A percentile compares a stretch with the other conserved stretches of the same genome.
phyloP scores from a whole-genome alignment of 2,329 filamentous ascomycete species.

The Sporothrix humicola region DNA sequence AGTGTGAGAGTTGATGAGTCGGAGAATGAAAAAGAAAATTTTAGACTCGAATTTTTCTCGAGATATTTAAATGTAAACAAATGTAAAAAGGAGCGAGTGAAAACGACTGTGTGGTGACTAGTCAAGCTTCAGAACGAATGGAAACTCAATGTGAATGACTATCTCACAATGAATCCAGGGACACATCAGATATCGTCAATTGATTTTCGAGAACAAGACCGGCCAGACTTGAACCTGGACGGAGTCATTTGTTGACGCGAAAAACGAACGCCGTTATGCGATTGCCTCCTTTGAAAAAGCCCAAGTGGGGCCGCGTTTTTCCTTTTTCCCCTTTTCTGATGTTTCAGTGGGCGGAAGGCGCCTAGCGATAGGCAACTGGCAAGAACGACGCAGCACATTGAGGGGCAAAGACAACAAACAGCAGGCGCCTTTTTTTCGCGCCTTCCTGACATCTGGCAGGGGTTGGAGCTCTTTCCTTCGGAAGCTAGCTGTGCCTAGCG shows the following conservation, averaged over 20 bases:
- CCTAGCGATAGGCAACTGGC: conserved; percentile 13
- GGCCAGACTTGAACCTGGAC: background rate
- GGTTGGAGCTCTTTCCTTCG: background rate
- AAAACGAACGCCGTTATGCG: background rate
- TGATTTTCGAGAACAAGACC: background rate
- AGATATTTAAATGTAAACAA: conserved; percentile 24
- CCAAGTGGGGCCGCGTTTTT: conserved; percentile 23
- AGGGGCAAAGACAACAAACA: conserved; percentile 2
- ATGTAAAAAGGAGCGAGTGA: background rate
- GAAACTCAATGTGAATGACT: conserved; percentile 12
- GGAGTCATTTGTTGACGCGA: conserved; percentile 23
- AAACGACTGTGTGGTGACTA: background rate
- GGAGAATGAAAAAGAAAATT: background rate
- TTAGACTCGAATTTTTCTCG: background rate
- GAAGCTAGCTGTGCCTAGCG: conserved; percentile 19
- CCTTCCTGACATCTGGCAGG: no score
- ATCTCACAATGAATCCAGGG: background rate
- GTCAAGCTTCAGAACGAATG: background rate
- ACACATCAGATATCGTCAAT: background rate
- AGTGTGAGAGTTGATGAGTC: background rate
- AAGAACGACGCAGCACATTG: background rate
- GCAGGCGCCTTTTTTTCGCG: background rate
- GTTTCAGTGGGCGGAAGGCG: background rate
- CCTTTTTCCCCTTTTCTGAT: background rate
- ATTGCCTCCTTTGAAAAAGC: background rate